Evolutionary conservation across 2,329 filamentous ascomycete genomes (phyloP), one percentile per base, ranked within the genome.

Genomic region (Chalaropsis thielavioides): DNA sequence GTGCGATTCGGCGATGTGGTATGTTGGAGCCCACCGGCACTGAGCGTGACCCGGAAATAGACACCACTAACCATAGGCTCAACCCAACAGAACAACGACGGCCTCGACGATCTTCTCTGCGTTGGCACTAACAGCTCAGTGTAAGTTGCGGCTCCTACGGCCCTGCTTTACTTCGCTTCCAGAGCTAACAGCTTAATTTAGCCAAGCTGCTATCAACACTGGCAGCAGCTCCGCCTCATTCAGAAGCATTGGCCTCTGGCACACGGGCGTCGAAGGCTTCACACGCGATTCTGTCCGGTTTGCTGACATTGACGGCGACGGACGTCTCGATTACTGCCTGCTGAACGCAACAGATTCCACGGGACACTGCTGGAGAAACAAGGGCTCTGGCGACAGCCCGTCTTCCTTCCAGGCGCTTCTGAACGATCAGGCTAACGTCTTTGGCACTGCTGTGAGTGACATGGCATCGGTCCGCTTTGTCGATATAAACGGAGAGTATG

Each of bases 301-400:
- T 2, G 74, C 67, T 0, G 74, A 76, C 58, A 68, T 73, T 19
- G 73, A 74, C 60, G 71, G 69, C 3, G 71, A 77, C 62, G 74
- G 74, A 0, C 70, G 74, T 0, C 58, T 70, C 0, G 75, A 76
- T 66, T 76, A 73, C 62, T 72, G 72, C 46, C 59, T 70, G 19
- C 19, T 64, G 31, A 51, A 64, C 27, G 54, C 10, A 6, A 40
- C 27, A 13, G 44, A 44, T 2, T 17, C 72, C 1, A 68, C 72
- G 27, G 67, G 73, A 2, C 59, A 68, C 1, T 74, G 71, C 67
- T 75, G 71, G 71, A 69, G 74, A 3, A 76, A 75, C 51, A 72
- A 71, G 8, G 71, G 71, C 17, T 64, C 67, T 38, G 70, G 69
- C 1, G 69, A 74, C 3, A 67, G 61, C 1, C 71, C 74, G 0